phyloP scores from a whole-genome alignment of 2,329 filamentous ascomycete genomes.

The Claviceps digitariae region DNA sequence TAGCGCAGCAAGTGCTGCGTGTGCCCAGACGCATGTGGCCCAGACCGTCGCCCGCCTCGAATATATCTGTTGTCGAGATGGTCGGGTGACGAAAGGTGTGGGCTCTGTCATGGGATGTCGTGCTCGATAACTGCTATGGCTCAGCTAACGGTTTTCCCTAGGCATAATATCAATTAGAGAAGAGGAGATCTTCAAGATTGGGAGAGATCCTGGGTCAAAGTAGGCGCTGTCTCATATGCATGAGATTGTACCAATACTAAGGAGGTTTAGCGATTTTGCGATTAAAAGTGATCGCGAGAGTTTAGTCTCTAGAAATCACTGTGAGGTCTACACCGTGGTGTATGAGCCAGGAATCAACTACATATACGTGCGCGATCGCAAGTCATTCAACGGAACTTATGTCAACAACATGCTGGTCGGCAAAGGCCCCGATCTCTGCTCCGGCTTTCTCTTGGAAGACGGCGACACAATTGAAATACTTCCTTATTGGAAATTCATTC shows the following conservation, averaged over 20 bases:
- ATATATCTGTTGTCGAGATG: constrained; percentile 1
- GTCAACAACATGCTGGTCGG: constrained; percentile 35
- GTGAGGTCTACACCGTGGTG: constrained; percentile 40
- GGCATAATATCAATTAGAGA: constrained; percentile 16
- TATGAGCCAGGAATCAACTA: constrained; percentile 31
- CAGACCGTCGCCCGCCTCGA: constrained; percentile 3
- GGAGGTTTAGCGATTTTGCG: constrained; percentile 17
- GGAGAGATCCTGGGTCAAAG: constrained; percentile 22
- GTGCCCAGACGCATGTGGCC: not conserved
- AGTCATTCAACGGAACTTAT: constrained; percentile 39
- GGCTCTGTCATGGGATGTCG: not conserved
- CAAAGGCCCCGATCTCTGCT: constrained; percentile 19
- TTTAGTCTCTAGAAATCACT: constrained; percentile 37
- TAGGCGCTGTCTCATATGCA: constrained; percentile 9
- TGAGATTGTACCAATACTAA: not conserved
- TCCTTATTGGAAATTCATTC: constrained; percentile 24
- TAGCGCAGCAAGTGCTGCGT: not conserved
- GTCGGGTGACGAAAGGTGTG: constrained; percentile 3
- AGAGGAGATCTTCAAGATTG: constrained; percentile 20
- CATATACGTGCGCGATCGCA: constrained; percentile 42
- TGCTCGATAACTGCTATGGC: not conserved
- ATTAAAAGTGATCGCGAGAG: constrained; percentile 24
- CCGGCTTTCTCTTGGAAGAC: constrained; percentile 33
- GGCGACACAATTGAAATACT: constrained; percentile 34
- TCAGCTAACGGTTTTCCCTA: constrained; percentile 8